These are phyloP conservation scores for Aspergillus asperescens DNA, from an alignment of 495 filamentous ascomycete species.

Conservation along the genomic window DNA sequence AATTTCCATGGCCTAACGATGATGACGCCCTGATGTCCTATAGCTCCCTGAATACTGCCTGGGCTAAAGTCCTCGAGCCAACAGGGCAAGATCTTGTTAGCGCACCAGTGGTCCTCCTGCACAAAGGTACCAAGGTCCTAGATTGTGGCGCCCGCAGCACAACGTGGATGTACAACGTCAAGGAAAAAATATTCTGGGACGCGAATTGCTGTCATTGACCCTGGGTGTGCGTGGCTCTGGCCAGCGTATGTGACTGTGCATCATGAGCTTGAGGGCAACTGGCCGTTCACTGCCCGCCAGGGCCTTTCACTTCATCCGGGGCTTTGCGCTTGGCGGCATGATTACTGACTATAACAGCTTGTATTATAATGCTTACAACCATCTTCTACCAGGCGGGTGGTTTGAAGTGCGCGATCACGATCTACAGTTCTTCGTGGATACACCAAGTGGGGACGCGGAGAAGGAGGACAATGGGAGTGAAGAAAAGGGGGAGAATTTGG, in stretches of 20 bases:
- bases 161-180: neutral
- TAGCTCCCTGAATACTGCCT: neutral
- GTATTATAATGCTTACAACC: neutral
- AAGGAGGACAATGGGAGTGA: no score
- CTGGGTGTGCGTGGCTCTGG: neutral
- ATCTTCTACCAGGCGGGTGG: constrained; percentile 6
- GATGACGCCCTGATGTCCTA: neutral
- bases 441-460: no score
- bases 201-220: neutral
- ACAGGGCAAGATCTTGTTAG: neutral
- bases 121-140: neutral
- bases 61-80: neutral
- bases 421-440: no score
- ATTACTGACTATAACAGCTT: neutral
- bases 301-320: constrained; percentile 3
- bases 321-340: neutral
- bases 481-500: neutral
- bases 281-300: constrained; percentile 1
- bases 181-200: neutral
- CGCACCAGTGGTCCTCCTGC: neutral
- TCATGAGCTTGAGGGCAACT: neutral
- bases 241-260: neutral
- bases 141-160: neutral
- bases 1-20: neutral
- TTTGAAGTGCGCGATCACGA: constrained; percentile 1